Evolutionary conservation across 306 rosid genomes (phyloP), one percentile per base, ranked within the genome.

Genomic region (Sicyos baderoa): DNA sequence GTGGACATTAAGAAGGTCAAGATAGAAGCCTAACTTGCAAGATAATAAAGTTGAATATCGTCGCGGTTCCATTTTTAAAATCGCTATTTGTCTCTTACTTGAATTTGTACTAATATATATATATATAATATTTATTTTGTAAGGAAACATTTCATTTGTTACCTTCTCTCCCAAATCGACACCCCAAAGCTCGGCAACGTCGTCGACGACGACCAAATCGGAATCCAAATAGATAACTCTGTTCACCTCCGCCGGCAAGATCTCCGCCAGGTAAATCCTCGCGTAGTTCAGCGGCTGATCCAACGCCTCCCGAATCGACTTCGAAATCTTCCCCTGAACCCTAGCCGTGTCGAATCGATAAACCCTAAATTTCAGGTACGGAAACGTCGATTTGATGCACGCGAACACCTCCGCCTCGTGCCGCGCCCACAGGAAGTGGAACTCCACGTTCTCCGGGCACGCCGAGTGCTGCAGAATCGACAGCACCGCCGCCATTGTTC

Each of bases 261-360:
- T 83, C 35, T 86, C 93, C 0, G 96, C 79, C 1, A 91, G 78
- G 72, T 91, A 91, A 54, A 91, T 88, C 23, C 97, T 55, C 0
- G 96, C 97, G 11, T 91, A 91, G 78, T 91, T 91, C 17, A 91
- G 52, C 6, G 97, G 97, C 18, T 91, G 97, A 74, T 91, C 97
- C 27, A 91, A 45, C 1, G 96, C 97, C 68, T 86, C 86, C 4
- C 97, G 93, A 15, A 88, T 82, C 0, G 97, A 91, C 68, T 84
- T 91, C 0, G 96, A 86, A 12, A 91, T 88, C 55, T 86, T 91
- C 2, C 88, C 96, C 0, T 91, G 84, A 0, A 91, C 97, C 71
- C 86, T 71, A 16, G 51, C 74, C 15, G 96, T 70, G 16, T 88
- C 78, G 18, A 91, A 91, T 47, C 84, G 94, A 72, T 91, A 91